Evolutionary conservation across 495 filamentous ascomycete species (phyloP).

Genomic region (Glarea lozoyensis): DNA sequence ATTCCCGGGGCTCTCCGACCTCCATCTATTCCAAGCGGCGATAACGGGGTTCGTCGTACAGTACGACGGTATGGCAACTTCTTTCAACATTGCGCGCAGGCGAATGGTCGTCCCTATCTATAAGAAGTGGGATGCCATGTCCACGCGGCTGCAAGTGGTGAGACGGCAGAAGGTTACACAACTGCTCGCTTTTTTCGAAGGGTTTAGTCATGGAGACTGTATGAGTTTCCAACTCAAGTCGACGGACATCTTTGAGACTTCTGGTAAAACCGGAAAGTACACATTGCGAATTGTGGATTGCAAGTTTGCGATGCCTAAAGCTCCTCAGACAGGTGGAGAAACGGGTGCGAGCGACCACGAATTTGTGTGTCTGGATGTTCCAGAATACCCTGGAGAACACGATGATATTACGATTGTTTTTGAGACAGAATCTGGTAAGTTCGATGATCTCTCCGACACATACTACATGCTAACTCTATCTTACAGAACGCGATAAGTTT

Average conservation of each 20-base stretch:
- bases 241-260: conserved; percentile 70
- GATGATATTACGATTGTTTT: conserved; percentile 83
- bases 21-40: conserved; percentile 68
- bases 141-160: conserved; percentile 70
- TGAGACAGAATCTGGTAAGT: conserved; percentile 68
- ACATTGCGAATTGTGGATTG: conserved; percentile 73
- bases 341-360: conserved; percentile 48
- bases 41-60: conserved; percentile 69
- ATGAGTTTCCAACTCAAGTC: conserved; percentile 80
- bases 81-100: conserved; percentile 74
- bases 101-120: conserved; percentile 83
- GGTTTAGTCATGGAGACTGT: conserved; percentile 72
- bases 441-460: not conserved
- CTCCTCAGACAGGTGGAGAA: conserved; percentile 9
- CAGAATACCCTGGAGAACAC: conserved; percentile 81
- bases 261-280: conserved; percentile 55
- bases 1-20: conserved; percentile 45
- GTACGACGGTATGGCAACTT: conserved; percentile 63
- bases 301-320: conserved; percentile 74
- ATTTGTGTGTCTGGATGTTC: conserved; percentile 76
- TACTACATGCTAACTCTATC: conserved; percentile 7
- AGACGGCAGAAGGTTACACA: conserved; percentile 62
- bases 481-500: conserved; percentile 15
- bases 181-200: conserved; percentile 73
- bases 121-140: conserved; percentile 78